Evolutionary conservation across 208 protist species (phyloP).

Genomic region (Crithidia acanthocephali): DNA sequence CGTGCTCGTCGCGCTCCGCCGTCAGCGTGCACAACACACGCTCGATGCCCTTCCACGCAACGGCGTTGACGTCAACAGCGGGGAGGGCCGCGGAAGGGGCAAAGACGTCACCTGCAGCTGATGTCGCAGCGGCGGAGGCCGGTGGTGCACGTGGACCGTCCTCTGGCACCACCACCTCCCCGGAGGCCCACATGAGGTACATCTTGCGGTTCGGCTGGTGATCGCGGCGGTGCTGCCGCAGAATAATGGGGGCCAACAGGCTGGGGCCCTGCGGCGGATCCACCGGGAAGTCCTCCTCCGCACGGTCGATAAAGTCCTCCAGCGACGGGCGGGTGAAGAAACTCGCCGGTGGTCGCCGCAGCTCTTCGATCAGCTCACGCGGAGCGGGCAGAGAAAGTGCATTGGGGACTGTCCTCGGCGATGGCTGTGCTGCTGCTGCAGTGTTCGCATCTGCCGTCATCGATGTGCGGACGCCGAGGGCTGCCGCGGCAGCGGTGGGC

Average conservation of each 20-base stretch:
- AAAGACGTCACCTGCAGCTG: not conserved
- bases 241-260: slow-evolving; percentile 57
- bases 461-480: not conserved
- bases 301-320: slow-evolving; percentile 72
- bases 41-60: slow-evolving; percentile 62
- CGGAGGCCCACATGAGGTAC: slow-evolving; percentile 77
- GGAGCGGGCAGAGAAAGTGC: slow-evolving; percentile 14
- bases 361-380: slow-evolving; percentile 26
- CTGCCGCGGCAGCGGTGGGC: not conserved
- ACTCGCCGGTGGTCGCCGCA: slow-evolving; percentile 21
- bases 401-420: slow-evolving; percentile 4
- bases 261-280: slow-evolving; percentile 62
- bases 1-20: slow-evolving; percentile 47
- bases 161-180: slow-evolving; percentile 27
- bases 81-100: not conserved
- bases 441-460: not conserved
- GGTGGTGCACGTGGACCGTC: not conserved
- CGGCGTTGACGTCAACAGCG: slow-evolving; percentile 10
- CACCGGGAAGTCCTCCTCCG: slow-evolving; percentile 64
- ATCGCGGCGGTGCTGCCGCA: slow-evolving; percentile 65
- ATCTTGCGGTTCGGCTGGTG: slow-evolving; percentile 69
- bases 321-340: slow-evolving; percentile 73
- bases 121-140: not conserved
- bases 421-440: too few species aligned
- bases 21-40: slow-evolving; percentile 81